phyloP scores from a whole-genome alignment of 2,329 filamentous ascomycete genomes.

The Aspergillus novoparasiticus region DNA sequence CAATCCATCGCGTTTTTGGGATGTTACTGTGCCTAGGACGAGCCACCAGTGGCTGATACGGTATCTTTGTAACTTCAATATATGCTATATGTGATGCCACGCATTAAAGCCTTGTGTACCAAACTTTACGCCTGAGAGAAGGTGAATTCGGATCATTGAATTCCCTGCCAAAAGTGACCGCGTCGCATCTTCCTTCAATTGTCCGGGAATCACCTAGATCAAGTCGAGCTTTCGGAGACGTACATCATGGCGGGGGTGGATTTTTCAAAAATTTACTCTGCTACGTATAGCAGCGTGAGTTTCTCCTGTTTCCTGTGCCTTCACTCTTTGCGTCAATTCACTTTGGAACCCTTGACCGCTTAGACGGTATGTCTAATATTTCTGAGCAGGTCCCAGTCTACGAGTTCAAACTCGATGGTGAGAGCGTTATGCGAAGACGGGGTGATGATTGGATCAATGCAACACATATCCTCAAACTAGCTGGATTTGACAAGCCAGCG shows the following conservation, averaged over 20 bases:
- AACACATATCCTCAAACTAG: slow-evolving; percentile 97
- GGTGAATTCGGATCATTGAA: slow-evolving; percentile 12
- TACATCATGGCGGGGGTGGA: slow-evolving; percentile 38
- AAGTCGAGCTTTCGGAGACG: slow-evolving; percentile 23
- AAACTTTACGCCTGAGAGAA: slow-evolving; percentile 13
- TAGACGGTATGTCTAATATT: slow-evolving; percentile 8
- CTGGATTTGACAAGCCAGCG: slow-evolving; percentile 95
- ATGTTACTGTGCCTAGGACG: slow-evolving; percentile 30
- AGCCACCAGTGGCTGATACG: slow-evolving; percentile 35
- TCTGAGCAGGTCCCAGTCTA: slow-evolving; percentile 80
- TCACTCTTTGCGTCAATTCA: slow-evolving; percentile 1
- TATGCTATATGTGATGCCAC: slow-evolving; percentile 19
- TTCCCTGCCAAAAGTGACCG: slow-evolving; percentile 14
- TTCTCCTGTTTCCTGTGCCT: slow-evolving; percentile 4
- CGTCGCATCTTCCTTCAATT: slow-evolving; percentile 21
- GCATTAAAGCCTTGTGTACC: background rate
- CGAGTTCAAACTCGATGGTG: slow-evolving; percentile 82
- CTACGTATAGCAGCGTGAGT: slow-evolving; percentile 65
- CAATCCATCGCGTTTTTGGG: slow-evolving; percentile 30
- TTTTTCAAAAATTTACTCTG: slow-evolving; percentile 60
- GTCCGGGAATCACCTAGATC: slow-evolving; percentile 26
- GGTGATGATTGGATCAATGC: slow-evolving; percentile 98
- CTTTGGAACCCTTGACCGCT: background rate
- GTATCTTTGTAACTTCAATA: slow-evolving; percentile 12
- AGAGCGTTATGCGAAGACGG: slow-evolving; percentile 95